These are phyloP conservation scores for Annulohypoxylon truncatum DNA, from an alignment of 2,329 filamentous ascomycete genomes.

Conservation along the genomic window DNA sequence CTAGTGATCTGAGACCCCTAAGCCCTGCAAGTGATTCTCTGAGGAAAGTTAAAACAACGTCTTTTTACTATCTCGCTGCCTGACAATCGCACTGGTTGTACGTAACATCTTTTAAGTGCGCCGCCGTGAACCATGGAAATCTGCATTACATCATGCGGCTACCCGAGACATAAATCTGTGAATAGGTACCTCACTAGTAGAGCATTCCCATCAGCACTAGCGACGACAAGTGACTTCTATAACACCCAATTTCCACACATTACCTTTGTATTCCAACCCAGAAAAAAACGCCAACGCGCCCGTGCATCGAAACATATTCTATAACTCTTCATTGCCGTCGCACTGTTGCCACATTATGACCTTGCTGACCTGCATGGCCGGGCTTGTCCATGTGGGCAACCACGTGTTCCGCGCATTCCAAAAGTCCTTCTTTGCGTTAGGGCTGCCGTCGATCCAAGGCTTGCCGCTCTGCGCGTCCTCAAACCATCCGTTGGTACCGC, in stretches of 20 bases:
- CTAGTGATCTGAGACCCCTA: not conserved
- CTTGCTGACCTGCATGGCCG: conserved; percentile 74
- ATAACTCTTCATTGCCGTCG: conserved; percentile 68
- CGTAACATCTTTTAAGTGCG: not conserved
- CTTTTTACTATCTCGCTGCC: not conserved
- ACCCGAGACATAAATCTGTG: too few relatives aligned
- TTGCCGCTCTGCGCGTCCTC: conserved; percentile 76
- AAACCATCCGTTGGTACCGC: conserved; percentile 87
- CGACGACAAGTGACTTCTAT: not conserved
- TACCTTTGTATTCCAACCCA: not conserved
- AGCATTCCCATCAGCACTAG: too few relatives aligned
- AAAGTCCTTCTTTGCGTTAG: conserved; percentile 78
- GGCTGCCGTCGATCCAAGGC: conserved; percentile 79
- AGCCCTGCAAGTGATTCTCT: not conserved
- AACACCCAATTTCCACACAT: too few relatives aligned
- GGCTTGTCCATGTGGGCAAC: conserved; percentile 77
- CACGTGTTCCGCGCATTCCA: conserved; percentile 75
- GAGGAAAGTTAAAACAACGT: not conserved
- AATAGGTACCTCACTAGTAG: too few relatives aligned
- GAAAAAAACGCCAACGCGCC: conserved; percentile 9
- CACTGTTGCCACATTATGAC: conserved; percentile 79
- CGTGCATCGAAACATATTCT: conserved; percentile 21
- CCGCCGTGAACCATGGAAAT: not conserved
- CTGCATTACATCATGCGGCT: not conserved
- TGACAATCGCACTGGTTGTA: too few relatives aligned